phyloP scores from a whole-genome alignment of 345 rosid genomes.

The Arabidopsis arenosa region DNA sequence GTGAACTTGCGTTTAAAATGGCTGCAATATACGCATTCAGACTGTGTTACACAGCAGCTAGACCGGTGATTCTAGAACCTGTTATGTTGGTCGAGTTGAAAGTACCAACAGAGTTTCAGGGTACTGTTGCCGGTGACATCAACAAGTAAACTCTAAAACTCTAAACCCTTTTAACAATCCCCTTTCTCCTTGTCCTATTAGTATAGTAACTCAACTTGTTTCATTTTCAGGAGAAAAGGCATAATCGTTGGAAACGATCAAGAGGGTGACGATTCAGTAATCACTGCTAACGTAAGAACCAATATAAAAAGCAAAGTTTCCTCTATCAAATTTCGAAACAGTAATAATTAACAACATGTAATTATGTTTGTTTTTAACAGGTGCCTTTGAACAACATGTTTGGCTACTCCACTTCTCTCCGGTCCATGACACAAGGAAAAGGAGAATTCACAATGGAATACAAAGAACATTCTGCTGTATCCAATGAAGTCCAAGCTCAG shows the following conservation, averaged over 20 bases:
- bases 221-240: conserved; percentile 85
- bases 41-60: conserved; percentile 90
- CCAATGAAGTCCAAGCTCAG: conserved; percentile 86
- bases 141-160: conserved; percentile 67
- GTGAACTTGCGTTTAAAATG: conserved; percentile 97
- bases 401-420: conserved; percentile 94
- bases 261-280: conserved; percentile 91
- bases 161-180: neutral
- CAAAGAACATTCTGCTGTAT: conserved; percentile 87
- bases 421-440: conserved; percentile 99
- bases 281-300: conserved; percentile 71
- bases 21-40: conserved; percentile 98
- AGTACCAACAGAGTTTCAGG: conserved; percentile 97
- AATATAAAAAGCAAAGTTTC: neutral
- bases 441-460: conserved; percentile 99
- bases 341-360: conserved; percentile 11
- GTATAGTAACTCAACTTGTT: conserved; percentile 12
- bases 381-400: conserved; percentile 99
- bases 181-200: neutral
- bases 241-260: conserved; percentile 95
- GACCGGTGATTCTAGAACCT: conserved; percentile 93
- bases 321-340: neutral
- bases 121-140: conserved; percentile 92
- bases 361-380: conserved; percentile 43
- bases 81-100: conserved; percentile 95